Percentiles rank a stretch among this genome's conserved stretches.
Evolutionary conservation across 352 stramenopile species (phyloP).

Genomic region (Pythium pyrilobum): DNA sequence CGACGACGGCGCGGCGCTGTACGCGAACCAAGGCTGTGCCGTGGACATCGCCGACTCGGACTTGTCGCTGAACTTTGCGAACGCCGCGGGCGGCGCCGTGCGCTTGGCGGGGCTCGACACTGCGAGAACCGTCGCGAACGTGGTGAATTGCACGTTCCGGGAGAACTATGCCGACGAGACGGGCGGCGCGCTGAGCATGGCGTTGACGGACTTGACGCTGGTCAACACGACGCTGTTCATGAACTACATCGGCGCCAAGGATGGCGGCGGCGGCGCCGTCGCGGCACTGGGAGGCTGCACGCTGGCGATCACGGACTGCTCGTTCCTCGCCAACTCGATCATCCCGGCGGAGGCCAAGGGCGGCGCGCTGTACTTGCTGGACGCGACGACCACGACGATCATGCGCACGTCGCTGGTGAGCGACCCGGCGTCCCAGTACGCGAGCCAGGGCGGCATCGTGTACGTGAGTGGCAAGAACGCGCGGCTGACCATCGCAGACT

Average conservation of each 20-base stretch:
- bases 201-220: slow-evolving; percentile 1
- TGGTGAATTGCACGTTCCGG: slow-evolving; percentile 4
- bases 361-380: slow-evolving; percentile 4
- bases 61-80: slow-evolving; percentile 1
- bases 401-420: background rate
- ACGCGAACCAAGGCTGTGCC: background rate
- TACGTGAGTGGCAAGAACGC: slow-evolving; percentile 33
- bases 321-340: slow-evolving; percentile 8
- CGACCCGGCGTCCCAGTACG: background rate
- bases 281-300: background rate
- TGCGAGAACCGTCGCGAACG: background rate
- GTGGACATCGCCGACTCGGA: background rate
- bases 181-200: slow-evolving; percentile 10
- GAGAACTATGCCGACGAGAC: slow-evolving; percentile 5
- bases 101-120: background rate
- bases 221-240: background rate
- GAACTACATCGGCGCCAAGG: background rate
- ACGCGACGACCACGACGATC: background rate
- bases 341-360: slow-evolving; percentile 3
- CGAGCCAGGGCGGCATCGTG: slow-evolving; percentile 39
- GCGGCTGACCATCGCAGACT: slow-evolving; percentile 29
- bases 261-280: slow-evolving; percentile 14
- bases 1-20: slow-evolving; percentile 5
- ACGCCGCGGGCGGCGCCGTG: slow-evolving; percentile 1
- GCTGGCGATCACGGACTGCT: slow-evolving; percentile 6